These are phyloP conservation scores for Chrysoporthe deuterocubensis DNA, from an alignment of 2,329 filamentous ascomycete genomes.

Conservation along the genomic window DNA sequence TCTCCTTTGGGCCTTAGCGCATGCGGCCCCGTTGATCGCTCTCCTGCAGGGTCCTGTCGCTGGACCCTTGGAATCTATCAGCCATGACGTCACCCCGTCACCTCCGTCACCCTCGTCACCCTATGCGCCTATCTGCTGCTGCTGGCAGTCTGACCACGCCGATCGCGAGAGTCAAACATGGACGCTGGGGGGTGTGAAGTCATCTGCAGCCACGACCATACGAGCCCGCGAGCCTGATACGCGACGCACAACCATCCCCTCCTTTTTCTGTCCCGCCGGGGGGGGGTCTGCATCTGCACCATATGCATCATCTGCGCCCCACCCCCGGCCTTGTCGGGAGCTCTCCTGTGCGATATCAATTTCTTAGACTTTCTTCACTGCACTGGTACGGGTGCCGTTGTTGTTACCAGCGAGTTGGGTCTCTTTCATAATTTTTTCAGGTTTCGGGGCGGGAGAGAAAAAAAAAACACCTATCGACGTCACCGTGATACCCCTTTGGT, in stretches of 20 bases:
- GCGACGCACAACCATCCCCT: neutral
- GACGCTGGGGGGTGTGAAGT: conserved; percentile 20
- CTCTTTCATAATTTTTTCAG: neutral
- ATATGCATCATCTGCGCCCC: neutral
- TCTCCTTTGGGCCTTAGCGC: conserved; percentile 5
- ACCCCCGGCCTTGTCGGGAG: neutral
- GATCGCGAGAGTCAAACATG: conserved; percentile 16
- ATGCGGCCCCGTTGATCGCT: conserved; percentile 15
- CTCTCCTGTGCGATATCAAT: too few species aligned
- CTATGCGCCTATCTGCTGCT: conserved; percentile 11
- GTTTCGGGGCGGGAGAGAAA: neutral
- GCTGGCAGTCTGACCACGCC: conserved; percentile 17
- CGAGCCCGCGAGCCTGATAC: conserved; percentile 6
- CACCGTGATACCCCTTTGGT: conserved; percentile 4
- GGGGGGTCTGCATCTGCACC: neutral
- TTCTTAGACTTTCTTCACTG: neutral
- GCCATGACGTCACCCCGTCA: conserved; percentile 21
- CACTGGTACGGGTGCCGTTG: neutral
- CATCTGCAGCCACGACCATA: conserved; percentile 22
- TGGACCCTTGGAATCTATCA: conserved; percentile 18
- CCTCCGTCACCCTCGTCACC: neutral
- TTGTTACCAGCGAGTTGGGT: conserved; percentile 23
- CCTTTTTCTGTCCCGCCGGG: neutral
- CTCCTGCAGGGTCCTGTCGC: conserved; percentile 16
- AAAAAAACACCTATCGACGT: neutral